Base-by-base conservation (phyloP, 495 filamentous ascomycete species). In the Diplogelasinospora grovesii region DNA sequence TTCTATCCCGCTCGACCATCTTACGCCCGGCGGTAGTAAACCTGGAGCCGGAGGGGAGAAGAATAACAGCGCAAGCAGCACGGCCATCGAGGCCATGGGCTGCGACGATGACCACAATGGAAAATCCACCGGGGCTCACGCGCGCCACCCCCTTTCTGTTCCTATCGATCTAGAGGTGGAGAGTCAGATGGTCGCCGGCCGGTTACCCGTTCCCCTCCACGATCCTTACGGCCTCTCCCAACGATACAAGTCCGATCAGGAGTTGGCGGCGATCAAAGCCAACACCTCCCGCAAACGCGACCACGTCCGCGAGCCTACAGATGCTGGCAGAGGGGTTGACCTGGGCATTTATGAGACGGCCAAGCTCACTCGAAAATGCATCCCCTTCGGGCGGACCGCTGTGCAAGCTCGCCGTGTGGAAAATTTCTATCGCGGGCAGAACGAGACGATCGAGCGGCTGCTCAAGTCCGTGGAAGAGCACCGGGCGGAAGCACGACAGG, bases 391-490 rank as follows among this genome's bases (percentile, higher is more conserved):
- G 36, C 69, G 46, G 43, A 56, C 45, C 42, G 65, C 68, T 9
- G 50, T 57, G 32, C 56, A 66, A 20, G 74, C 85, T 5, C 77
- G 73, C 22, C 84, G 82, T 46, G 60, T 98, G 7, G 73, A 86
- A 46, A 75, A 78, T 18, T 98, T 96, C 69, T 98, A 98, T 66
- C 74, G 88, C 52, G 72, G 68, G 14, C 92, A 98, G 63, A 98
- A 98, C 56, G 84, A 87, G 61, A 90, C 85, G 49, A 97, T 98
- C 52, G 77, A 93, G 66, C 77, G 84, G 11, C 74, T 97, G 65
- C 73, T 98, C 42, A 95, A 92, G 60, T 85, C 85, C 5, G 89
- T 97, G 2, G 86, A 94, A 54, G 89, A 96, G 55, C 93, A 97
- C 57, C 69, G 83, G 24, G 76, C 80, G 22, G 78, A 85, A 13